Base-by-base conservation (phyloP, 768 basidiomycete genomes). In the Mycena capillaripes region DNA sequence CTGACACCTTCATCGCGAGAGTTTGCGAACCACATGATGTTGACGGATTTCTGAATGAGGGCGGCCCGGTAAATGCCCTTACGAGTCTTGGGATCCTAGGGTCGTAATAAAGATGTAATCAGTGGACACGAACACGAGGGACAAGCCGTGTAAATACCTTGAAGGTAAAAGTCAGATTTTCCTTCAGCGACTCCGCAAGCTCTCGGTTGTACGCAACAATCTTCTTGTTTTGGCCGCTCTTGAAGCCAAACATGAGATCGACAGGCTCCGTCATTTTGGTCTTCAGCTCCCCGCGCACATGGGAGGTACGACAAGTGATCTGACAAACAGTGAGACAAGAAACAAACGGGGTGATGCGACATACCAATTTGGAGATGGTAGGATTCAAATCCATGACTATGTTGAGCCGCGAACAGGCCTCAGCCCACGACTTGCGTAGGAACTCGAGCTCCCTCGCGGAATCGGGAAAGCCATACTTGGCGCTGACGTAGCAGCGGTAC, bases 261-360 rank as follows among this genome's bases (percentile, higher is more conserved):
- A 38, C 36, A 14, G 14, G 36, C 36, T 30, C 76, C 76, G 32
- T 34, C 68, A 4, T 66, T 59, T 76, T 77, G 11, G 72, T 70
- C 67, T 77, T 78, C 21, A 69, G 59, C 57, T 76, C 73, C 10
- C 78, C 73, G 8, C 73, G 76, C 12, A 74, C 21, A 16, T 78
- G 77, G 0, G 73, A 68, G 0, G 52, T 72, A 27, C 77, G 72
- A 30, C 12, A 25, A 2, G 69, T 23, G 8, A 65, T 66, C 72
- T 73, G 53, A 4, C 1, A n/a, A 46, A 7, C 12, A 44, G 9
- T 29, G 21, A 56, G 36, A 2, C 4, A 11, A 19, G 3, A 6
- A 23, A 46, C 2, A 11, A 44, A 9, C 3, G n/a, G 23, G 30
- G 14, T 14, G n/a, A n/a, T n/a, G 19, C 29, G 14, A 65, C 69